Percentiles rank a stretch among this genome's conserved stretches.
Evolutionary conservation across 2,329 filamentous ascomycete species (phyloP).

Genomic region (Didymella arachidicola): DNA sequence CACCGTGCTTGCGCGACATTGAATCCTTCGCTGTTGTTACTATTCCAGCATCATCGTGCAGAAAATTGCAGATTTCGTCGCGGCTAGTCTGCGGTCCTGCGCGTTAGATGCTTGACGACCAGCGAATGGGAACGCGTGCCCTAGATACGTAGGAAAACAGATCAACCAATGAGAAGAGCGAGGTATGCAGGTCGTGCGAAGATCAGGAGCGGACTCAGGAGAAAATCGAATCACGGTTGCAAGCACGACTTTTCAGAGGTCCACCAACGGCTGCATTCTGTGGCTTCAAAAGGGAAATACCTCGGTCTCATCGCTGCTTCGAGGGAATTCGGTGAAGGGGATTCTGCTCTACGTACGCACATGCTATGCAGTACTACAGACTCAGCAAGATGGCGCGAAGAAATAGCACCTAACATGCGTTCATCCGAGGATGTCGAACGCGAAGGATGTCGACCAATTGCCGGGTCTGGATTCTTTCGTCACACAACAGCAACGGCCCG

Average conservation of each 20-base stretch:
- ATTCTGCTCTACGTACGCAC: conserved; percentile 3
- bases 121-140: conserved; percentile 28
- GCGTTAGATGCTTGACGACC: conserved; percentile 14
- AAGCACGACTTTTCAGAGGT: conserved; percentile 27
- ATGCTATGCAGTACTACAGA: background rate
- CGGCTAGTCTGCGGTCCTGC: conserved; percentile 8
- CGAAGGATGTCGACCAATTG: conserved; percentile 21
- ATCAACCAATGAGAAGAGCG: conserved; percentile 30
- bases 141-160: conserved; percentile 13
- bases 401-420: background rate
- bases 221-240: conserved; percentile 29
- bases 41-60: conserved; percentile 23
- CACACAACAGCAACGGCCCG: conserved; percentile 34
- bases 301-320: conserved; percentile 15
- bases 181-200: conserved; percentile 35
- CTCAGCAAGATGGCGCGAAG: background rate
- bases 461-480: conserved; percentile 29
- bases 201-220: conserved; percentile 28
- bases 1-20: conserved; percentile 7
- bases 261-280: conserved; percentile 36
- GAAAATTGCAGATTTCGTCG: conserved; percentile 14
- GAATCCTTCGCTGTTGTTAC: background rate
- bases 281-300: conserved; percentile 11
- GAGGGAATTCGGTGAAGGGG: background rate
- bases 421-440: conserved; percentile 6